These are phyloP conservation scores for Hypomontagnella monticulosa DNA, from an alignment of 495 filamentous ascomycete genomes.

Conservation along the genomic window DNA sequence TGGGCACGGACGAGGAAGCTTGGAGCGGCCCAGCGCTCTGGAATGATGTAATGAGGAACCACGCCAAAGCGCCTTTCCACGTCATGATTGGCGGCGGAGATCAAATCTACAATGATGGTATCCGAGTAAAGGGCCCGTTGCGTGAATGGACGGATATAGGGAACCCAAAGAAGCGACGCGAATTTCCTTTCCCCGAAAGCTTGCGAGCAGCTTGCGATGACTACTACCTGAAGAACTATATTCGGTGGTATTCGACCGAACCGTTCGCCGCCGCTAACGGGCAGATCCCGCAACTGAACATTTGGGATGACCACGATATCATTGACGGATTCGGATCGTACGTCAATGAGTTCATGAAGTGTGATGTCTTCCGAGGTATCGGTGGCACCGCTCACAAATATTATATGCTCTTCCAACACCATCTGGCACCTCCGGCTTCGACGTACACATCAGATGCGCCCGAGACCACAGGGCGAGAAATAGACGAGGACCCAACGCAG, in stretches of 20 bases:
- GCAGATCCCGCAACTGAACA: slow-evolving; percentile 89
- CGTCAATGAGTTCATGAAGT: slow-evolving; percentile 92
- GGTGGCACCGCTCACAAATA: slow-evolving; percentile 88
- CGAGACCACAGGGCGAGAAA: slow-evolving; percentile 47
- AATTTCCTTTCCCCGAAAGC: slow-evolving; percentile 76
- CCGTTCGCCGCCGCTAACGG: slow-evolving; percentile 86
- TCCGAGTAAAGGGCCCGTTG: slow-evolving; percentile 83
- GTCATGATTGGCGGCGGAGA: slow-evolving; percentile 97
- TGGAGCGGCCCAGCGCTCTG: slow-evolving; percentile 86
- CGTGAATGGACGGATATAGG: slow-evolving; percentile 79
- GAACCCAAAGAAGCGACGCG: slow-evolving; percentile 83
- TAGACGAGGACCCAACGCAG: slow-evolving; percentile 71
- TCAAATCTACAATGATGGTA: slow-evolving; percentile 93
- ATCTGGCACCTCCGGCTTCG: slow-evolving; percentile 80
- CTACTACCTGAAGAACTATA: slow-evolving; percentile 91
- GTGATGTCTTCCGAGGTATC: slow-evolving; percentile 89
- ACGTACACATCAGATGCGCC: slow-evolving; percentile 75
- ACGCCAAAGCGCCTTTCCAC: slow-evolving; percentile 81
- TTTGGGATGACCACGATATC: slow-evolving; percentile 95
- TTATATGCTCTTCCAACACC: slow-evolving; percentile 95
- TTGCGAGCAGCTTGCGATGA: slow-evolving; percentile 83
- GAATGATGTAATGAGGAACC: slow-evolving; percentile 85
- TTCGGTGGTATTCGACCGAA: slow-evolving; percentile 84
- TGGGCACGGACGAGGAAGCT: slow-evolving; percentile 86
- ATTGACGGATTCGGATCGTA: slow-evolving; percentile 96